Evolutionary conservation across 768 basidiomycete genomes (phyloP), one percentile per base, ranked within the genome.

Genomic region (Xerocomus spinulosus): DNA sequence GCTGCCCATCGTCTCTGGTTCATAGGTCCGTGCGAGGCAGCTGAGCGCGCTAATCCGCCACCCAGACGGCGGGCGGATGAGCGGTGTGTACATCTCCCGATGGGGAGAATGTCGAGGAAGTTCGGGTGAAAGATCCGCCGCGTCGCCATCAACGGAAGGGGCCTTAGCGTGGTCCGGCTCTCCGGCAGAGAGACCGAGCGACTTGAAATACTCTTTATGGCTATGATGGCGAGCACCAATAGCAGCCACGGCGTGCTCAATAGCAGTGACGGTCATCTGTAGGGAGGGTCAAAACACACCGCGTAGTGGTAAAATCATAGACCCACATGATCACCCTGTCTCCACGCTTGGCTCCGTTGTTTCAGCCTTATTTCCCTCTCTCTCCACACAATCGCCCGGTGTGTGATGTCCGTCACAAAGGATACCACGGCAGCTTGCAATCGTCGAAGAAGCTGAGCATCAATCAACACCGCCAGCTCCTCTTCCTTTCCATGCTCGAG

Each of bases 361-460:
- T 86, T 87, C 57, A 83, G 59, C 26, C 68, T 64, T 44, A 70
- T 62, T 54, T 85, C 85, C 48, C 82, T 77, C 55, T 85, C 82
- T 34, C 78, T 77, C 30, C 74, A 68, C 7, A 77, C 68, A 35
- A 86, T 73, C 18, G 75, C 70, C 28, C 71, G 73, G 46, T 78
- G 74, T 2, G 83, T 65, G 0, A 80, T 44, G 30, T 76, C 71
- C 8, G 73, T 72, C 14, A 76, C 69, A 54, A 86, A 88, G 26
- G 73, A 69, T 9, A 73, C 68, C 18, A 80, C 56, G 25, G 76
- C 70, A 9, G 60, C 68, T 17, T 70, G 68, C 30, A 87, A 52
- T 13, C 78, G 53, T 24, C 59, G 71, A 25, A 87, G 62, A 10
- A 77, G 71, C 8, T 73, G 66, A 0, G 70, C 68, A 6, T 83